Evolutionary conservation across 2,329 filamentous ascomycete genomes (phyloP).

Genomic region (Penicillium nordicum): DNA sequence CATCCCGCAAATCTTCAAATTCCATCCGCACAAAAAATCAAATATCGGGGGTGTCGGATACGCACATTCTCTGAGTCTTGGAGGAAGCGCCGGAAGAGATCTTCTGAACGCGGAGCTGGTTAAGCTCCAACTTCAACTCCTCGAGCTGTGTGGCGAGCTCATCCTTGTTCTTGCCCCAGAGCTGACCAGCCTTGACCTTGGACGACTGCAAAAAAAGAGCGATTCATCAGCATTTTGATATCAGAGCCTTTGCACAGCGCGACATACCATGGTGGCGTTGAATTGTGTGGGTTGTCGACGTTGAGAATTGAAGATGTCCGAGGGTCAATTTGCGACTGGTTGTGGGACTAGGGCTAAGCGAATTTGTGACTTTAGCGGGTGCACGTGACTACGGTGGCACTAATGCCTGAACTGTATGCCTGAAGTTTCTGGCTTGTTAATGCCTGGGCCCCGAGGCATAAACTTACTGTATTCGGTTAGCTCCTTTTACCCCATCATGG

Average conservation of each 20-base stretch:
- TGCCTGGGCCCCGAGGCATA: neutral
- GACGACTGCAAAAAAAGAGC: constrained; percentile 50
- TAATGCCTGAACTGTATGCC: neutral
- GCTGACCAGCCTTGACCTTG: constrained; percentile 90
- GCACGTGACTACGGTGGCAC: constrained; percentile 20
- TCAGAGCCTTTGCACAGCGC: constrained; percentile 12
- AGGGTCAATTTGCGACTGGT: constrained; percentile 39
- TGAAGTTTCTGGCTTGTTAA: neutral
- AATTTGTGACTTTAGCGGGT: constrained; percentile 36
- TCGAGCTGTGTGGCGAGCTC: constrained; percentile 93
- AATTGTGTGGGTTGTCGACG: constrained; percentile 44
- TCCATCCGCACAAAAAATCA: constrained; percentile 13
- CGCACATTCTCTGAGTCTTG: constrained; percentile 98
- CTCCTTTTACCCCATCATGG: constrained; percentile 3
- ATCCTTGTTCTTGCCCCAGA: constrained; percentile 99
- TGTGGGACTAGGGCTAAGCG: constrained; percentile 48
- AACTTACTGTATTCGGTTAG: constrained; percentile 2
- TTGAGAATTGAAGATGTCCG: constrained; percentile 43
- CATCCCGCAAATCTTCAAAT: constrained; percentile 13
- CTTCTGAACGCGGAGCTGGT: constrained; percentile 97
- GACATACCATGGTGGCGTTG: constrained; percentile 46
- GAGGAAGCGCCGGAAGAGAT: constrained; percentile 85
- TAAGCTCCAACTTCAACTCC: constrained; percentile 94
- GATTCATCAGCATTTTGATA: constrained; percentile 22
- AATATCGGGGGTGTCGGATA: constrained; percentile 27